These are phyloP conservation scores for Blastocystis sp. DNA, from an alignment of 352 stramenopile genomes.

Conservation along the genomic window DNA sequence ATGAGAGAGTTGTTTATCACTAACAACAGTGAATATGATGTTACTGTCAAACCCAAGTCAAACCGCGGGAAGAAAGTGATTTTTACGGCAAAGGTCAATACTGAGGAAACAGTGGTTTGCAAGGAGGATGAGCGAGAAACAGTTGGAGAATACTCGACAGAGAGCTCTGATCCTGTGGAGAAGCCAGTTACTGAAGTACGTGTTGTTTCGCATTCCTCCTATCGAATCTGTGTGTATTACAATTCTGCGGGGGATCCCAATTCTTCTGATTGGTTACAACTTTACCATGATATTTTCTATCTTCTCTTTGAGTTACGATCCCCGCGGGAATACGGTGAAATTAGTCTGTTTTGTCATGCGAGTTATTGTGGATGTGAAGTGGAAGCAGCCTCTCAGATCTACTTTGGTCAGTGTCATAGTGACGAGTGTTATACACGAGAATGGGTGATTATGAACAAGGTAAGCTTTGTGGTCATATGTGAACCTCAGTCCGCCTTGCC, in stretches of 20 bases:
- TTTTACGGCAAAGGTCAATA: conserved; percentile 14
- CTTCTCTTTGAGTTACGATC: conserved; percentile 45
- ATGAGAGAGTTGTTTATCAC: conserved; percentile 40
- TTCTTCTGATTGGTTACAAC: neutral
- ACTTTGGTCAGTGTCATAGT: neutral
- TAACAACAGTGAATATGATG: conserved; percentile 27
- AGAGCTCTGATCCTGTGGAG: neutral
- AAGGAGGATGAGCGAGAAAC: neutral
- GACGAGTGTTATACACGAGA: neutral
- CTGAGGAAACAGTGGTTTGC: neutral
- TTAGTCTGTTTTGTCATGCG: conserved; percentile 28
- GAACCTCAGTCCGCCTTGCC: neutral
- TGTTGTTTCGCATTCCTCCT: conserved; percentile 9
- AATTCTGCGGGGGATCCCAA: neutral
- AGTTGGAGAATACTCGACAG: neutral
- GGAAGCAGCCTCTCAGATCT: neutral
- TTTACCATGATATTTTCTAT: conserved; percentile 4
- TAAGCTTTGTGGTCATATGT: neutral
- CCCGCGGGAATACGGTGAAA: conserved; percentile 50
- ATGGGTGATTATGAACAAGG: neutral
- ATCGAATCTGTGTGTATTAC: conserved; percentile 36
- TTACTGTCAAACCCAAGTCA: neutral
- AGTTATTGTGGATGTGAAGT: neutral
- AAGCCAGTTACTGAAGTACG: neutral
- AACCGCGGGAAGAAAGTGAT: neutral